Evolutionary conservation across 768 basidiomycete species (phyloP), one percentile per base, ranked within the genome.

Genomic region (Suillus lakei): DNA sequence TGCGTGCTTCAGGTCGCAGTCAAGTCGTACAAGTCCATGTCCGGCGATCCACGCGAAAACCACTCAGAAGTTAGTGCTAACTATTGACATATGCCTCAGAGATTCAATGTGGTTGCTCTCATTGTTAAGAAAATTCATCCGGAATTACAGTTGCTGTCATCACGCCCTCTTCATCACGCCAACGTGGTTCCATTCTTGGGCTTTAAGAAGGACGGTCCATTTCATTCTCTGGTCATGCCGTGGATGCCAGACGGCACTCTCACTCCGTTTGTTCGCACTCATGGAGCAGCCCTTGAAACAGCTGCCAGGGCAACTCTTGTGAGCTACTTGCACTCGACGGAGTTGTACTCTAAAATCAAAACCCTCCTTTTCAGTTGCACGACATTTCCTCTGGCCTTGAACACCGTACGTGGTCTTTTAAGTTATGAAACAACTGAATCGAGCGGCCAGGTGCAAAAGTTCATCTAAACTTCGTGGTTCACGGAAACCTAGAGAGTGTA

Each of bases 341-440:
- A 4, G 9, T 58, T 18, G 2, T 58, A 58, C 23, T 58, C 36
- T 58, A 4, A 58, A 5, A 26, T 1, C 8, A 4, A 58, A 5
- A 26, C 2, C 8, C 9, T 26, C 5, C 18, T 38, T 9, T 18
- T 58, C 36, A 58, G 55, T 16, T 26, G 55, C 16, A 39, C 2
- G 55, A 58, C 36, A 58, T 58, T 38, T n/a, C 55, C 55, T 58
- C 55, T 23, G 55, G 55, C 16, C 55, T 58, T 16, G 36, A 58
- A 58, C 23, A 58, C 16, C 55, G 55, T 58, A 38, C 4, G 55
- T 26, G 18, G 8, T 38, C 15, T 26, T 38, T 58, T 6, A 26
- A 38, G 15, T 26, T 12, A 26, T 58, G 4, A 23, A 26, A 58
- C 4, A 26, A 26, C 36, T 58, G 23, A 58, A 38, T 8, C 36